Evolutionary conservation across 1,284 basidiomycete genomes (phyloP).

Genomic region (Coniferiporia weirii): DNA sequence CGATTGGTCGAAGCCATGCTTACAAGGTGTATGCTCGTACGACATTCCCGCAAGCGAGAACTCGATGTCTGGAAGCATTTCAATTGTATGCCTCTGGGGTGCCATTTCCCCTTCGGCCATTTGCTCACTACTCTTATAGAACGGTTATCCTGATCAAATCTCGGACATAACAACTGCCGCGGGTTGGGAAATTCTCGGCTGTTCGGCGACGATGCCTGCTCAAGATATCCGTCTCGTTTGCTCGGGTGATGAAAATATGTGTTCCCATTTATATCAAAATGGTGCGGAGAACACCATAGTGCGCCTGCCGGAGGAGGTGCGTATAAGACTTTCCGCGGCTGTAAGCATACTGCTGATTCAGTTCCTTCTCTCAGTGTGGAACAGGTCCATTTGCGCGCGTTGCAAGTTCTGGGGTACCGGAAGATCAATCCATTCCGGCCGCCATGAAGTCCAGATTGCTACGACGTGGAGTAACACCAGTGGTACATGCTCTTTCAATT

Average conservation of each 20-base stretch:
- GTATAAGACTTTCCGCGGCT: constrained; percentile 15
- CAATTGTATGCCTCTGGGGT: constrained; percentile 30
- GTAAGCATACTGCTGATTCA: neutral
- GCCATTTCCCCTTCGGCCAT: constrained; percentile 12
- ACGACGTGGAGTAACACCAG: constrained; percentile 27
- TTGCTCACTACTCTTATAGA: constrained; percentile 26
- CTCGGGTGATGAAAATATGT: constrained; percentile 30
- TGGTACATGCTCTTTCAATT: constrained; percentile 38
- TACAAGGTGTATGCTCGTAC: constrained; percentile 36
- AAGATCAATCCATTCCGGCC: constrained; percentile 38
- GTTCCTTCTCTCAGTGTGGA: constrained; percentile 36
- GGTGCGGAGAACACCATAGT: constrained; percentile 47
- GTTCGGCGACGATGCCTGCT: constrained; percentile 33
- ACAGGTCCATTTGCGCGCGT: constrained; percentile 45
- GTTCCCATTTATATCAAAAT: constrained; percentile 39
- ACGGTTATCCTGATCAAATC: constrained; percentile 38
- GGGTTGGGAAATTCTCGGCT: constrained; percentile 48
- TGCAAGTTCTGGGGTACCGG: constrained; percentile 34
- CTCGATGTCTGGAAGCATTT: constrained; percentile 31
- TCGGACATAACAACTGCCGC: constrained; percentile 49
- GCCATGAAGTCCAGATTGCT: constrained; percentile 27
- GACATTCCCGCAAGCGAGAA: constrained; percentile 26
- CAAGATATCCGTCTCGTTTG: constrained; percentile 49
- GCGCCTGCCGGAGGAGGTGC: constrained; percentile 43
- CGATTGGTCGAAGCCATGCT: constrained; percentile 41